A percentile compares a stretch with the other conserved stretches of the same genome.
These are phyloP conservation scores for Ettlia oleoabundans DNA, from an alignment of 139 green algal species.

Conservation along the genomic window DNA sequence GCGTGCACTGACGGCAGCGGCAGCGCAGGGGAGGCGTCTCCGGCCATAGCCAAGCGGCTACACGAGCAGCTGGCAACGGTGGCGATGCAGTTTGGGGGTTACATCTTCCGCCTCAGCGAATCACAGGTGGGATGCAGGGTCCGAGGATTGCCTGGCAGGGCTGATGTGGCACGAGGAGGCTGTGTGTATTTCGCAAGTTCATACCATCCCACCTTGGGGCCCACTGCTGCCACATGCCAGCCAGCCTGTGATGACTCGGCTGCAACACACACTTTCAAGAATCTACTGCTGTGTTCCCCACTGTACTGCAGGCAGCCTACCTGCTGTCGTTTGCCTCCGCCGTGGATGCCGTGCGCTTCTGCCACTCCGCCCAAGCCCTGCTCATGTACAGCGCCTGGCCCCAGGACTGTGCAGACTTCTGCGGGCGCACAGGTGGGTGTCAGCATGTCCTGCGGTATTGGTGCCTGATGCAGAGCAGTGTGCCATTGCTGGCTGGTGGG, in stretches of 20 bases:
- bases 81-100: constrained; percentile 79
- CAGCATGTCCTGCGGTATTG: neutral
- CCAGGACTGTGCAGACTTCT: constrained; percentile 53
- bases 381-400: constrained; percentile 68
- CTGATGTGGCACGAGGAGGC: no score
- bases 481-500: neutral
- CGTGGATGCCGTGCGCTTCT: constrained; percentile 79
- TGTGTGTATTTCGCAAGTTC: no score
- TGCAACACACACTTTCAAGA: no score
- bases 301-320: constrained; percentile 51
- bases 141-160: neutral
- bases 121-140: constrained; percentile 21
- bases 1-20: neutral
- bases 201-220: no score
- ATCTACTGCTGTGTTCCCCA: no score
- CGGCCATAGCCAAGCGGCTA: constrained; percentile 36
- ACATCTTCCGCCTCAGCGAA: constrained; percentile 63
- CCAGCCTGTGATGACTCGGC: no score
- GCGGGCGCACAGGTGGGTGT: constrained; percentile 36
- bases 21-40: neutral
- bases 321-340: constrained; percentile 58
- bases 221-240: no score
- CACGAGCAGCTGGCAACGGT: constrained; percentile 68
- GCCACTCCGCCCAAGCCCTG: constrained; percentile 67
- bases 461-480: neutral